Evolutionary conservation across 306 rosid genomes (phyloP), one percentile per base, ranked within the genome.

Genomic region (Coriaria nepalensis): DNA sequence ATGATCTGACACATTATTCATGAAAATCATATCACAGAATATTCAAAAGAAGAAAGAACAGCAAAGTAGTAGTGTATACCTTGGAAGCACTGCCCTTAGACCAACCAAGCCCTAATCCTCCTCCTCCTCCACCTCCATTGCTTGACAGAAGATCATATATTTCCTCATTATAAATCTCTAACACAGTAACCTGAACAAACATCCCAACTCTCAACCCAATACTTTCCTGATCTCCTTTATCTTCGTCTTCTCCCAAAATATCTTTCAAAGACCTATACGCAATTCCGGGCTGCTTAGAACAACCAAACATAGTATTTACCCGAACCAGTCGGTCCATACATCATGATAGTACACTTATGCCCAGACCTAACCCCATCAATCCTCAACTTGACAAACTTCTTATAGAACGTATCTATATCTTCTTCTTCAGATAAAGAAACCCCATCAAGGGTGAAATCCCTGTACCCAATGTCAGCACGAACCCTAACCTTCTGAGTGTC

Each of bases 301-400:
- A 75, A 35, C 98, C 98, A 14, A 92, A 92, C 98, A 92, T 92
- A 5, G 86, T 82, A 60, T 92, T 92, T 92, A 2, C 98, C 98
- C 43, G 98, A 80, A 41, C 98, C 98, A 2, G 96, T 92, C 0
- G 98, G 98, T 2, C 98, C 96, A 37, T 92, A 92, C 98, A 82
- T 92, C 98, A 92, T 92, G 9, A 92, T 62, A 9, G 98, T 92
- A 34, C 96, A 92, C 53, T 92, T 92, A 50, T 92, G 93, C 7
- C 98, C 98, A 37, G 78, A 39, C 43, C 70, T 84, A 45, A 92
- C 93, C 0, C 86, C 79, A 42, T 65, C 63, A 29, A 92, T 78
- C 75, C 99, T 82, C 3, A 96, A 83, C 50, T 74, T 65, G 11
- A 92, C 96, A 38, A 77, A 92, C 5, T 79, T 82, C 43, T 71